Conservation (phyloP, 257 asterid genomes). For the Gynochthodes officinalis region DNA sequence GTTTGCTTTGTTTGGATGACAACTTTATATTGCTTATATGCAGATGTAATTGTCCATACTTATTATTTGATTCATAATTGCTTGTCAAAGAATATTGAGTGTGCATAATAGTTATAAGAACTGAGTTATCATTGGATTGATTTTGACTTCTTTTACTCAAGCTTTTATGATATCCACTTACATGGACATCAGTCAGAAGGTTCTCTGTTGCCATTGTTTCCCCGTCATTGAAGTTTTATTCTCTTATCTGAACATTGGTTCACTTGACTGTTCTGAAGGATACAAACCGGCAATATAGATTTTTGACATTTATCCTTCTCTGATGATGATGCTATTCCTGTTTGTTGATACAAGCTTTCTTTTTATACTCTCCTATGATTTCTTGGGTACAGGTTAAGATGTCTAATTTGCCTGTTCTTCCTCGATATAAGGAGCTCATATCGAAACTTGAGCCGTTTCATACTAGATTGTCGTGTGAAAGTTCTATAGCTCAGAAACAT, state of each 20-base stretch:
- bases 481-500: conserved; percentile 47
- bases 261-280: not conserved
- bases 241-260: not conserved
- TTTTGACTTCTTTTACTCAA: not conserved
- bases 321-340: not conserved
- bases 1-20: conserved; percentile 36
- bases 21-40: conserved; percentile 4
- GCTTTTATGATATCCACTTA: not conserved
- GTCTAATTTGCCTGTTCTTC: conserved; percentile 71
- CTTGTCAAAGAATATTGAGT: not conserved
- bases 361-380: not conserved
- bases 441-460: conserved; percentile 66
- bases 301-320: not conserved
- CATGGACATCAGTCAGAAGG: not conserved
- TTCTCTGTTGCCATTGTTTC: not conserved
- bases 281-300: not conserved
- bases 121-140: not conserved
- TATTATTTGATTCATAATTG: no score
- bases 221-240: not conserved
- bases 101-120: not conserved
- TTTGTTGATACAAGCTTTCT: not conserved
- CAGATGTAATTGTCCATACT: no score
- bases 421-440: conserved; percentile 55
- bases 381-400: conserved; percentile 51
- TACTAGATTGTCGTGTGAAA: conserved; percentile 50